Evolutionary conservation across 2,329 filamentous ascomycete genomes (phyloP).

Genomic region (Fonsecaea erecta): DNA sequence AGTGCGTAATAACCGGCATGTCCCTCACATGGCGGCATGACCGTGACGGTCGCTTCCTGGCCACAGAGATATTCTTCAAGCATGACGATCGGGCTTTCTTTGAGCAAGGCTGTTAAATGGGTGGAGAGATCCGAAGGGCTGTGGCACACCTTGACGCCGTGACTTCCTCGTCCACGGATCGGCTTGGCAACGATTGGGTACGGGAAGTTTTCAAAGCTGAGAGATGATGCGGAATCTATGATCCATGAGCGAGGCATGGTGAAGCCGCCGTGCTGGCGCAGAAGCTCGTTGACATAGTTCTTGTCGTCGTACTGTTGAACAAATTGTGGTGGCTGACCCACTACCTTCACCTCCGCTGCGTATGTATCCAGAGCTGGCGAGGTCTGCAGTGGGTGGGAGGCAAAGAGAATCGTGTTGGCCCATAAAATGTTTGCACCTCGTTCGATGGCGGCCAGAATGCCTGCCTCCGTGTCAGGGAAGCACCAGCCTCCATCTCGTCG

Average conservation of each 20-base stretch:
- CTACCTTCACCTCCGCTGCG: slow-evolving; percentile 44
- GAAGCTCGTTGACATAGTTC: slow-evolving; percentile 51
- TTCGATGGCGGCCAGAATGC: slow-evolving; percentile 48
- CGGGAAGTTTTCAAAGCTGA: slow-evolving; percentile 33
- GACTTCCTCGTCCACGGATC: slow-evolving; percentile 54
- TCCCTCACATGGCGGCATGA: slow-evolving; percentile 54
- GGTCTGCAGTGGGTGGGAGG: slow-evolving; percentile 54
- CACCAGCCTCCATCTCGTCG: slow-evolving; percentile 45
- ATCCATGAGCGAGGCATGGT: slow-evolving; percentile 49
- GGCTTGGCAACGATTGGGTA: slow-evolving; percentile 57
- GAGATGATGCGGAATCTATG: slow-evolving; percentile 31
- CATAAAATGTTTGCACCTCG: slow-evolving; percentile 54
- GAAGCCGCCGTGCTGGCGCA: slow-evolving; percentile 46
- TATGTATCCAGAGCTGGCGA: slow-evolving; percentile 43
- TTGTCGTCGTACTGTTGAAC: slow-evolving; percentile 60
- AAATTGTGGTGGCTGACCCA: slow-evolving; percentile 54
- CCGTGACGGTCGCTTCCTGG: slow-evolving; percentile 57
- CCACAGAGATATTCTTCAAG: slow-evolving; percentile 56
- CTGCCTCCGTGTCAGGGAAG: slow-evolving; percentile 52
- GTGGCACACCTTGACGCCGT: slow-evolving; percentile 56
- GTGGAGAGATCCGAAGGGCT: slow-evolving; percentile 39
- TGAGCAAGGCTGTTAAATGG: slow-evolving; percentile 45
- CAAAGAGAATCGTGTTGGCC: slow-evolving; percentile 59
- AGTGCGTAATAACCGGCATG: slow-evolving; percentile 49
- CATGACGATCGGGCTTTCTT: slow-evolving; percentile 48